A percentile compares a stretch with the other conserved stretches of the same genome.
Evolutionary conservation across 495 filamentous ascomycete species (phyloP).

Genomic region (Pyrenula aspistea): DNA sequence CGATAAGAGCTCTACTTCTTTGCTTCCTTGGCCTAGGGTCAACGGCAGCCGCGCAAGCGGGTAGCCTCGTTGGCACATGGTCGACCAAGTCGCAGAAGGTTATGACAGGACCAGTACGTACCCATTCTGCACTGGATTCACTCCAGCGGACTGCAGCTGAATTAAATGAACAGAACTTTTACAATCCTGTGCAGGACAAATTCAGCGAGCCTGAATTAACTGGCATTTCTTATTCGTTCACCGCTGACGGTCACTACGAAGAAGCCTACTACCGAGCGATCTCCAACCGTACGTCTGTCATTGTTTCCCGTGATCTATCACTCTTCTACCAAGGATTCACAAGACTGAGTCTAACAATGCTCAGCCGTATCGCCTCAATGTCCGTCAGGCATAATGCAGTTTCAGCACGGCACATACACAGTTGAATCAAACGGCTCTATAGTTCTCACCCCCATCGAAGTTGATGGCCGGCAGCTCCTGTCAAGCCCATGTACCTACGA

Average conservation of each 20-base stretch:
- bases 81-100: constrained; percentile 62
- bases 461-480: constrained; percentile 61
- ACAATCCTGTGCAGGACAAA: constrained; percentile 55
- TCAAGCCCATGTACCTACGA: constrained; percentile 52
- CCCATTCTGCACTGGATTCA: no score
- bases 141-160: background rate
- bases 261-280: constrained; percentile 63
- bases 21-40: constrained; percentile 15
- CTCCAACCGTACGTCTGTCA: constrained; percentile 51
- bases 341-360: constrained; percentile 1
- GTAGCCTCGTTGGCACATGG: constrained; percentile 58
- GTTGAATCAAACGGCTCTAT: constrained; percentile 46
- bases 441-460: constrained; percentile 46
- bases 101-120: constrained; percentile 60
- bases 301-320: constrained; percentile 1
- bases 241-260: constrained; percentile 59
- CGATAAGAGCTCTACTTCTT: constrained; percentile 16
- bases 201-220: constrained; percentile 59
- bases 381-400: constrained; percentile 61
- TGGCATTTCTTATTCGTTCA: constrained; percentile 77
- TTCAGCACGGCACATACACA: constrained; percentile 59
- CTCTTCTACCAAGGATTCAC: constrained; percentile 5
- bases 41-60: constrained; percentile 19
- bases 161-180: constrained; percentile 46
- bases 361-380: constrained; percentile 52